Base-by-base conservation (phyloP, 2,329 filamentous ascomycete species). In the Penicillium sclerotiorum region DNA sequence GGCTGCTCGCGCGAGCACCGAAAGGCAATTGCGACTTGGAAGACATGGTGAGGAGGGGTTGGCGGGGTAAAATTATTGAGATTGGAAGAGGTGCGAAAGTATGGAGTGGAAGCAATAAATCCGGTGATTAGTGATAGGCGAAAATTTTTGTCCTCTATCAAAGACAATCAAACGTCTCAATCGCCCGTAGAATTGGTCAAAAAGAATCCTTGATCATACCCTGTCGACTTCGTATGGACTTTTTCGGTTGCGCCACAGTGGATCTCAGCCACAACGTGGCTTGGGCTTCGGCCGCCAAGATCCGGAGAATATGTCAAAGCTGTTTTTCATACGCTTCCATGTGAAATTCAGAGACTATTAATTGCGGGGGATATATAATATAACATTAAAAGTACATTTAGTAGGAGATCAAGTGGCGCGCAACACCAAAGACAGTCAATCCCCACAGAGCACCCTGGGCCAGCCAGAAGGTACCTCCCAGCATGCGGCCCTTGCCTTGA, bases 21-120 rank as follows among this genome's bases (percentile, higher is more conserved):
- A 73, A 77, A 15, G 72, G 62, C 48, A 71, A 59, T 57, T 66
- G 63, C 20, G 72, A 76, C 50, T 68, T 71, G 47, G 75, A 77
- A 25, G 75, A 71, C 75, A 77, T 77, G 50, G 37, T 61, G 39
- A 41, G 47, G 50, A 47, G 49, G 42, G 47, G 50, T 50, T 50
- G 59, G 59, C 47, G 56, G 56, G 58, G 56, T 23, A 52, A 47
- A 49, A 47, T 40, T 12, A 45, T 28, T 13, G 38, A 15, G 41
- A 6, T 20, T 9, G 33, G 15, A 20, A 36, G 15, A 17, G 6
- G 25, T 7, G 17, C 11, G 32, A 18, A 39, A 17, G 13, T 36
- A 18, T 36, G 35, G 32, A 45, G 20, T 9, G 13, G 11, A 20
- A n/a, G n/a, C n/a, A n/a, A n/a, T n/a, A n/a, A n/a, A n/a, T n/a